Evolutionary conservation across 345 rosid genomes (phyloP).

Genomic region (Nephelium lappaceum): DNA sequence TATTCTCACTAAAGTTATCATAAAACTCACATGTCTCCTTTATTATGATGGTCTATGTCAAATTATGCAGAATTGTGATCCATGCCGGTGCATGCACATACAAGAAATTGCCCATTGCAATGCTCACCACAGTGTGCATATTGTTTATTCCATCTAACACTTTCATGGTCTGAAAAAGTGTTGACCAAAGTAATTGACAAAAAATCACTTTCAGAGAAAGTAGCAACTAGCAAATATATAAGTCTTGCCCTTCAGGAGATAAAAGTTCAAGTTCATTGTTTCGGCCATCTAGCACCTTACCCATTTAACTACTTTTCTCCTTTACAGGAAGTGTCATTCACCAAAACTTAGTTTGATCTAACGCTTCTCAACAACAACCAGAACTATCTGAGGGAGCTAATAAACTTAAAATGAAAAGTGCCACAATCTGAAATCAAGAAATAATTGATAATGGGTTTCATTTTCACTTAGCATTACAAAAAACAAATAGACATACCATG

Average conservation of each 20-base stretch:
- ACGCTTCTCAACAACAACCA: background rate
- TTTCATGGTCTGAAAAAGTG: background rate
- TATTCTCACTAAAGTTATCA: background rate
- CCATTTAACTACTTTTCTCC: background rate
- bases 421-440: background rate
- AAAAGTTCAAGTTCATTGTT: background rate
- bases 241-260: background rate
- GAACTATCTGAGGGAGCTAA: background rate
- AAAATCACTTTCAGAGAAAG: background rate
- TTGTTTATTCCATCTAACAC: background rate
- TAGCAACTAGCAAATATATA: background rate
- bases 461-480: conserved; percentile 5
- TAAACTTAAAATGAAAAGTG: background rate
- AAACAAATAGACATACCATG: conserved; percentile 34
- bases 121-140: background rate
- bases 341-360: conserved; percentile 1
- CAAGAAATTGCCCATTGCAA: background rate
- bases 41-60: background rate
- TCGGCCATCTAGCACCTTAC: background rate
- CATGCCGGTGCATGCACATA: background rate
- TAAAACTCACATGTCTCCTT: conserved; percentile 1
- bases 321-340: background rate
- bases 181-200: background rate
- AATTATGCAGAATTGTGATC: background rate
- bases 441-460: background rate